Percentiles rank a stretch among this genome's conserved stretches.
phyloP scores from a whole-genome alignment of 768 basidiomycete species.

The Sporobolomyces roseus region DNA sequence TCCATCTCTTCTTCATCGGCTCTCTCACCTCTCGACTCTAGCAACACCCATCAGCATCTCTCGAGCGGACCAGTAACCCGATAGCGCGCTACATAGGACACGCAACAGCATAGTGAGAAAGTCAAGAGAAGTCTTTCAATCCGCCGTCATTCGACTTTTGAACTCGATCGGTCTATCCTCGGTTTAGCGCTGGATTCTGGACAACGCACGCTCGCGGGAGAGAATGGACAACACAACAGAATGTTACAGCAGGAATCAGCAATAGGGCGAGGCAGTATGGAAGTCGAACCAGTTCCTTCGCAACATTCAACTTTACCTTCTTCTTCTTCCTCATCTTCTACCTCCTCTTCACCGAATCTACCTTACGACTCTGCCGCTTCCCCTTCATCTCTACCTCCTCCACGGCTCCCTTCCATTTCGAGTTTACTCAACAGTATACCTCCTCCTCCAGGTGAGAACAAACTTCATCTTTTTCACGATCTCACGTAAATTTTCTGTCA shows the following conservation, averaged over 20 bases:
- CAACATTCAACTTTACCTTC: too few species aligned
- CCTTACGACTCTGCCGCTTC: too few species aligned
- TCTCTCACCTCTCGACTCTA: too few species aligned
- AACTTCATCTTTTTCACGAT: neutral
- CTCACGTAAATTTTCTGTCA: neutral
- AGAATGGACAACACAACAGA: neutral
- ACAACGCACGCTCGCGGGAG: neutral
- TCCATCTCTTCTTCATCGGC: too few species aligned
- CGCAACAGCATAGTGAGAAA: too few species aligned
- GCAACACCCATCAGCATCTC: too few species aligned
- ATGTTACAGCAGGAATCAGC: neutral
- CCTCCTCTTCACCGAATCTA: neutral
- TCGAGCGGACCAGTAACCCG: too few species aligned
- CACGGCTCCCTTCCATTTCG: constrained; percentile 26
- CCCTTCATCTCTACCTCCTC: neutral
- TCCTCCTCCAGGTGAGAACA: neutral
- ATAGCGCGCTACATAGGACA: too few species aligned
- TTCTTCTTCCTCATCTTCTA: too few species aligned
- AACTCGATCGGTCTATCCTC: neutral
- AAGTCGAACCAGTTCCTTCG: too few species aligned
- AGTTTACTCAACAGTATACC: constrained; percentile 16
- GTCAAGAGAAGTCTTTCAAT: too few species aligned
- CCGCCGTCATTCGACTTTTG: neutral
- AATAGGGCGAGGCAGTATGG: too few species aligned
- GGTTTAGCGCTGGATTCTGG: neutral